Evolutionary conservation across 495 filamentous ascomycete genomes (phyloP).

Genomic region (Neurospora sp.): DNA sequence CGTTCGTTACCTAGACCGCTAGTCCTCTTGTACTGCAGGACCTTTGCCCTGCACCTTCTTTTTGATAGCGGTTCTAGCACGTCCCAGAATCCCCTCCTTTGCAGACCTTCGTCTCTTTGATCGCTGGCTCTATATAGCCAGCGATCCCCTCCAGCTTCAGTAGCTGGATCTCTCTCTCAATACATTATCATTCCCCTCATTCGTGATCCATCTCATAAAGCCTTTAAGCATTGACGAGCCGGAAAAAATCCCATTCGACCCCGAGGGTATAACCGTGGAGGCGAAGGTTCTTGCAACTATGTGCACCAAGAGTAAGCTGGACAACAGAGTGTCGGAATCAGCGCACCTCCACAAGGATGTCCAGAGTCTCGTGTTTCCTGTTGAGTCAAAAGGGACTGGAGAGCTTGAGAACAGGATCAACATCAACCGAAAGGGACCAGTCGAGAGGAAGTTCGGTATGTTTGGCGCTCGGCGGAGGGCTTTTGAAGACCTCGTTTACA

Average conservation of each 20-base stretch:
- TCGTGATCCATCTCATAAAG: no score
- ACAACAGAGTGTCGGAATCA: neutral
- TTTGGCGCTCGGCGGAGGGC: neutral
- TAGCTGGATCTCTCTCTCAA: no score
- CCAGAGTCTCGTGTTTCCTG: neutral
- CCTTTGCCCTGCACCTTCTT: no score
- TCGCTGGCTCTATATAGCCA: no score
- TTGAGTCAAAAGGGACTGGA: neutral
- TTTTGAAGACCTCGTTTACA: neutral
- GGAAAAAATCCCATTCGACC: neutral
- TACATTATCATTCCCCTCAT: no score
- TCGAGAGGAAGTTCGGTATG: neutral
- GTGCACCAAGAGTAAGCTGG: neutral
- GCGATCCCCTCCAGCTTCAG: no score
- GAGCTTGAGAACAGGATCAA: neutral
- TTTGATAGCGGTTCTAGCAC: no score
- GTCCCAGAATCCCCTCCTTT: no score
- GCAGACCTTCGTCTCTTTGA: no score
- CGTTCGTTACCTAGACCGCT: no score
- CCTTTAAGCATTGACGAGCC: neutral
- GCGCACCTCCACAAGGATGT: neutral
- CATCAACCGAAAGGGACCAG: neutral
- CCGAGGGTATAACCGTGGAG: neutral
- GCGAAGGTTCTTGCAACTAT: neutral
- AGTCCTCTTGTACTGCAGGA: no score